These are phyloP conservation scores for Pichia sporocuriosa DNA, from an alignment of 805 yeast species.

Conservation along the genomic window DNA sequence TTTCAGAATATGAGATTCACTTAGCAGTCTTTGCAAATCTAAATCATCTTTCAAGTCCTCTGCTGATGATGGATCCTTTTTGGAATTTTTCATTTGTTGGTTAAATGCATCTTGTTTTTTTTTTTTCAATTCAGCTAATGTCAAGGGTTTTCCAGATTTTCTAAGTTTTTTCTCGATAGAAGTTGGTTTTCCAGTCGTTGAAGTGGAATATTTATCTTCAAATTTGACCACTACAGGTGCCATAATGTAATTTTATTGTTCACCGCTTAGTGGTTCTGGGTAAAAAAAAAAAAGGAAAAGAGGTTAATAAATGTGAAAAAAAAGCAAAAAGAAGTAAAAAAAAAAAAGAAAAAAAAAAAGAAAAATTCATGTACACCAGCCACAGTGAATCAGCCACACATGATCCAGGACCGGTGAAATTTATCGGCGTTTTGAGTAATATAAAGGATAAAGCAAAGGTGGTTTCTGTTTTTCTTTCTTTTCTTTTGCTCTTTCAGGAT, in stretches of 20 bases:
- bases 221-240: conserved; percentile 45
- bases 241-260: no score
- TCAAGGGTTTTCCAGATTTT: conserved; percentile 56
- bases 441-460: no score
- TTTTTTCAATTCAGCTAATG: conserved; percentile 34
- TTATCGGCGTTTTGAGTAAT: no score
- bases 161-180: conserved; percentile 46
- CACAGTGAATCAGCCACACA: no score
- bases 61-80: conserved; percentile 13
- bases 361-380: neutral
- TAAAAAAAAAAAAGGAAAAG: no score
- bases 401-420: no score
- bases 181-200: conserved; percentile 18
- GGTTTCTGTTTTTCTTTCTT: no score
- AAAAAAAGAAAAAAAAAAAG: neutral
- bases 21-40: conserved; percentile 61
- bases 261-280: no score
- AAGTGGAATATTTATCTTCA: conserved; percentile 29
- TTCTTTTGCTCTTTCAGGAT: no score
- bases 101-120: conserved; percentile 32
- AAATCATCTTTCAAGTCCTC: conserved; percentile 46
- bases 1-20: conserved; percentile 63
- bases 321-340: neutral
- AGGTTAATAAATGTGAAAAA: neutral
- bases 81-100: conserved; percentile 20